phyloP scores from a whole-genome alignment of 2,329 filamentous ascomycete genomes.

The Trichoderma koningiopsis region DNA sequence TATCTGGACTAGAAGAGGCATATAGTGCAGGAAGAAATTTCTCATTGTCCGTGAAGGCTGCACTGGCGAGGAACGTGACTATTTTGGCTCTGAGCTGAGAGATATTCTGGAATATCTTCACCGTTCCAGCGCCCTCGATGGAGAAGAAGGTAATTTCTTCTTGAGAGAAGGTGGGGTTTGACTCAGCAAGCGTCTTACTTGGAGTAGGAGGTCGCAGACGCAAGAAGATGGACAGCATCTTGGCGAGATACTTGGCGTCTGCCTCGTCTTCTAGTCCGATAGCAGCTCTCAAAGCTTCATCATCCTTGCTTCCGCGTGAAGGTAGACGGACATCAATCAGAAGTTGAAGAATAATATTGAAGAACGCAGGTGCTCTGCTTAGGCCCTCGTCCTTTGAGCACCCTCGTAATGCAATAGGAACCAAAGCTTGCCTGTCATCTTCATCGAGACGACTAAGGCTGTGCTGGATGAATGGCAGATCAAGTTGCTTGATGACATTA shows the following conservation, averaged over 20 bases:
- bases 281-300: slow-evolving; percentile 64
- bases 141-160: slow-evolving; percentile 38
- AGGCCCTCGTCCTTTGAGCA: slow-evolving; percentile 38
- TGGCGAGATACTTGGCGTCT: slow-evolving; percentile 74
- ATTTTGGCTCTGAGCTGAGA: slow-evolving; percentile 58
- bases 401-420: slow-evolving; percentile 56
- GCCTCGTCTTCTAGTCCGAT: slow-evolving; percentile 66
- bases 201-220: slow-evolving; percentile 40
- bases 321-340: slow-evolving; percentile 73
- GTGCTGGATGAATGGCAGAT: slow-evolving; percentile 86
- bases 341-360: slow-evolving; percentile 79
- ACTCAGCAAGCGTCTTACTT: slow-evolving; percentile 36
- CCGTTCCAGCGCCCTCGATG: slow-evolving; percentile 57
- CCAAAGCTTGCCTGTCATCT: slow-evolving; percentile 67
- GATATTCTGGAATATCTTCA: slow-evolving; percentile 51
- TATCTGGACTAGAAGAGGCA: slow-evolving; percentile 80
- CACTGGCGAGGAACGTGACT: slow-evolving; percentile 75
- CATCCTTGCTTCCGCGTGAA: slow-evolving; percentile 75
- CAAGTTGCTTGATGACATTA: slow-evolving; percentile 80
- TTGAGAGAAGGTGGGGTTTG: slow-evolving; percentile 40
- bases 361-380: slow-evolving; percentile 59
- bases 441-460: slow-evolving; percentile 59
- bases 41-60: slow-evolving; percentile 80
- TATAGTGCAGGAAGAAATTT: slow-evolving; percentile 82
- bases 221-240: slow-evolving; percentile 76